Evolutionary conservation across 371 early-diverging fungal genomes (phyloP).

Genomic region (Circinella minor): DNA sequence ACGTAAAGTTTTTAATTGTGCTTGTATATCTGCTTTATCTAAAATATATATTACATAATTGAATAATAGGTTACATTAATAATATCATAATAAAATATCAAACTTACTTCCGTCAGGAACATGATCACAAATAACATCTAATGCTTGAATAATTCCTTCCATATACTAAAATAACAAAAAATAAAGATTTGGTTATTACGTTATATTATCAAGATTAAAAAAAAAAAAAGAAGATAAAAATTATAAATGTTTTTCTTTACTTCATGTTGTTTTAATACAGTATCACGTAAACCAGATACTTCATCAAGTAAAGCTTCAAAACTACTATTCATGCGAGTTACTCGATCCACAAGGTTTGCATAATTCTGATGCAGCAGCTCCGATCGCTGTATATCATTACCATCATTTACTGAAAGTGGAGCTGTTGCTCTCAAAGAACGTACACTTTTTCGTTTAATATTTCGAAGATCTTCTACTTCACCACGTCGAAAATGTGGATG

Average conservation of each 20-base stretch:
- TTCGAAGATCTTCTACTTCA: conserved; percentile 57
- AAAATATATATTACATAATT: not conserved
- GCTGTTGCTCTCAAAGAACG: conserved; percentile 29
- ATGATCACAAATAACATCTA: not conserved
- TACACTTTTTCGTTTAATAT: conserved; percentile 69
- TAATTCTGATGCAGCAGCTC: conserved; percentile 4
- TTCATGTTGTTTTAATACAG: not conserved
- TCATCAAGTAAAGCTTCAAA: not conserved
- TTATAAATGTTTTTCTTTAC: not conserved
- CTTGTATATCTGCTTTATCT: not conserved
- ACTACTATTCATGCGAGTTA: not conserved
- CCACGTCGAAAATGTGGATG: conserved; percentile 71
- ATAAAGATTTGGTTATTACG: not conserved
- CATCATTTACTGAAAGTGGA: not conserved
- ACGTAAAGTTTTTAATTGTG: not conserved
- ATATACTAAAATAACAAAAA: not conserved
- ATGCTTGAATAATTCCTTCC: conserved; percentile 1
- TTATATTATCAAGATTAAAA: not conserved
- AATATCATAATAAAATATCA: too few relatives aligned
- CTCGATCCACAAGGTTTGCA: conserved; percentile 7
- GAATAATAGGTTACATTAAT: too few relatives aligned
- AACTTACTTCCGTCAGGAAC: not conserved
- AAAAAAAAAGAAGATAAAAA: not conserved
- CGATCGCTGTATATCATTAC: not conserved
- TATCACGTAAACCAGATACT: not conserved